Evolutionary conservation across 2,329 filamentous ascomycete genomes (phyloP).

Genomic region (Neonectria magnoliae): DNA sequence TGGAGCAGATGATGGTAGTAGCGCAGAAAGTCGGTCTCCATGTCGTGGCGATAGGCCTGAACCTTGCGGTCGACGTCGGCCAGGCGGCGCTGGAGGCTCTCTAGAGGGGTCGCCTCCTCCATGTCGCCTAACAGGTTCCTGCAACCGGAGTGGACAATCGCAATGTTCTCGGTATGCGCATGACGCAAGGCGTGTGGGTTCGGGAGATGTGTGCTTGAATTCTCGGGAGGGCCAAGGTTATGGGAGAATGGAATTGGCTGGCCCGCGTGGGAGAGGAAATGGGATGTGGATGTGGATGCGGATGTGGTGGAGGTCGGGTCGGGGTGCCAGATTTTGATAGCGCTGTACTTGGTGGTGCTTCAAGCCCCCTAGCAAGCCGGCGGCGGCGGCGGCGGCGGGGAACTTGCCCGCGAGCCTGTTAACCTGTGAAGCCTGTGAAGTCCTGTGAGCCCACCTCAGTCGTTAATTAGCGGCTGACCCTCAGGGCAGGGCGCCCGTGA

Average conservation of each 20-base stretch:
- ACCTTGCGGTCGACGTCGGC: constrained; percentile 67
- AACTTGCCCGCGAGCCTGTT: constrained; percentile 1
- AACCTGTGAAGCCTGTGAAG: neutral
- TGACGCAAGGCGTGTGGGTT: constrained; percentile 48
- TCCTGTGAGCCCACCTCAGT: neutral
- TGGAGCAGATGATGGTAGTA: constrained; percentile 63
- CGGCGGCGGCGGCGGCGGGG: constrained; percentile 3
- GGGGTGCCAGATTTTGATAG: constrained; percentile 20
- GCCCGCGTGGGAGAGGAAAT: constrained; percentile 31
- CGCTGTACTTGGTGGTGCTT: constrained; percentile 1
- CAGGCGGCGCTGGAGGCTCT: constrained; percentile 64
- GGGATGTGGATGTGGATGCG: constrained; percentile 15
- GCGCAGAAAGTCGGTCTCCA: constrained; percentile 66
- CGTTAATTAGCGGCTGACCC: constrained; percentile 12
- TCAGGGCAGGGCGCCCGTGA: constrained; percentile 7
- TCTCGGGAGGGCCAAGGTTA: constrained; percentile 29
- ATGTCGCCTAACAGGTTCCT: constrained; percentile 49
- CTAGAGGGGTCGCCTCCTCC: constrained; percentile 58
- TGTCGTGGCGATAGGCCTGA: constrained; percentile 64
- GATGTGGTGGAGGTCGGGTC: neutral
- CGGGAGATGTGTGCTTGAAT: constrained; percentile 28
- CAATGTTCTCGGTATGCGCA: constrained; percentile 48
- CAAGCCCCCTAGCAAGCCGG: constrained; percentile 10
- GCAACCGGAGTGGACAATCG: constrained; percentile 44
- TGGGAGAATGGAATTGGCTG: constrained; percentile 31